Evolutionary conservation across 306 rosid genomes (phyloP), one percentile per base, ranked within the genome.

Genomic region (Malus sieversii): DNA sequence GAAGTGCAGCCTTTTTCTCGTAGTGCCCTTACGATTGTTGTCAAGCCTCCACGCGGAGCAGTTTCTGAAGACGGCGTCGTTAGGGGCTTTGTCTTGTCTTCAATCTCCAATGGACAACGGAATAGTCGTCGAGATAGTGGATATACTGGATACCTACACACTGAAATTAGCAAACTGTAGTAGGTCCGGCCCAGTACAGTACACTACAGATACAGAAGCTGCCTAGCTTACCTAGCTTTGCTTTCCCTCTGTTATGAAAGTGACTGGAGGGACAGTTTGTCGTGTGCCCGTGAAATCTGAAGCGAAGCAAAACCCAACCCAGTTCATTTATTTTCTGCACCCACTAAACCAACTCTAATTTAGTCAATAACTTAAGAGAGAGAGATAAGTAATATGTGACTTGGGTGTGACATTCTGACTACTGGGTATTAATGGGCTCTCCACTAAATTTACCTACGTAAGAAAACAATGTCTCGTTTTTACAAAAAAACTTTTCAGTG

Each of bases 241-340:
- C 55, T 15, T 48, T 35, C 20, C 55, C 55, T 48, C 86, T 84
- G 85, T 85, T 78, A 75, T 81, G 94, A 89, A 89, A 35, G 91
- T 86, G 95, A 91, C 92, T 68, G 70, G 78, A 87, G 88, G 87
- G 85, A 78, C 87, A 84, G 81, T 78, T 81, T 85, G 91, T 85
- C 81, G 66, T 85, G 70, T 80, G 79, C 88, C 83, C 80, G 86
- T 82, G 90, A 87, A 84, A 80, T 84, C 85, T 76, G 75, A 82
- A 76, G 81, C 53, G 8, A 9, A 64, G 42, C 71, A 60, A 58
- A 77, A 82, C 53, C 53, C 80, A 82, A 13, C 65, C 60, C 84
- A 75, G 70, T 68, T 55, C 86, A 88, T 80, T 85, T 82, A 77
- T 82, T 81, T 44, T 66, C 61, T 79, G 73, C 55, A 65, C 82